Conservation (phyloP, 106 monocot species). For the Acorus gramineus region DNA sequence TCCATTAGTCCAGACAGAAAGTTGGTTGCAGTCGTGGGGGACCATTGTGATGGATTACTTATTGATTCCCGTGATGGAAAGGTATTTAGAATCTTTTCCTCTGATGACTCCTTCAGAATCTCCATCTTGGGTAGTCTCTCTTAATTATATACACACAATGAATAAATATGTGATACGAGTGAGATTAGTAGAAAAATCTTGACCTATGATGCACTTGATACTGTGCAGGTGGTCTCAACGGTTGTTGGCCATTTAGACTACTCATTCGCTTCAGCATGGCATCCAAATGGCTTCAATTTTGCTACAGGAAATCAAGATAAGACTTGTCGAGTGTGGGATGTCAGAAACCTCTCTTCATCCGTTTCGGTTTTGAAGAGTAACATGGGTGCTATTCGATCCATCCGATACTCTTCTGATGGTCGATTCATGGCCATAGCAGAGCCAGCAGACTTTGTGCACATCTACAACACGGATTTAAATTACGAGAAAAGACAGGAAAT, state of each 20-base stretch:
- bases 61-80: slow-evolving; percentile 57
- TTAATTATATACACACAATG: not conserved
- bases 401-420: slow-evolving; percentile 57
- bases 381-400: slow-evolving; percentile 56
- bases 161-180: not conserved
- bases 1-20: slow-evolving; percentile 61
- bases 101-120: not conserved
- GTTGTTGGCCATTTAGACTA: slow-evolving; percentile 49
- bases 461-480: slow-evolving; percentile 30
- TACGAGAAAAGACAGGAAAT: slow-evolving; percentile 64
- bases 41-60: slow-evolving; percentile 52
- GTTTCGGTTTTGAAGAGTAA: slow-evolving; percentile 45
- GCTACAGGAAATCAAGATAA: slow-evolving; percentile 76
- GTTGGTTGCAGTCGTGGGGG: slow-evolving; percentile 59
- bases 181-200: too few species aligned
- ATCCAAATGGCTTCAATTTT: slow-evolving; percentile 39
- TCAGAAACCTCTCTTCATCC: slow-evolving; percentile 48
- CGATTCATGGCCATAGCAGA: slow-evolving; percentile 61
- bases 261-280: slow-evolving; percentile 75
- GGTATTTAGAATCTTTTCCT: slow-evolving; percentile 20
- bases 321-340: slow-evolving; percentile 63
- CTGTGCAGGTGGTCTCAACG: slow-evolving; percentile 8
- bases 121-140: not conserved
- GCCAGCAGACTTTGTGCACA: slow-evolving; percentile 73
- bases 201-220: not conserved